Conservation (phyloP, 352 stramenopile genomes). For the Pythium brachiatum region DNA sequence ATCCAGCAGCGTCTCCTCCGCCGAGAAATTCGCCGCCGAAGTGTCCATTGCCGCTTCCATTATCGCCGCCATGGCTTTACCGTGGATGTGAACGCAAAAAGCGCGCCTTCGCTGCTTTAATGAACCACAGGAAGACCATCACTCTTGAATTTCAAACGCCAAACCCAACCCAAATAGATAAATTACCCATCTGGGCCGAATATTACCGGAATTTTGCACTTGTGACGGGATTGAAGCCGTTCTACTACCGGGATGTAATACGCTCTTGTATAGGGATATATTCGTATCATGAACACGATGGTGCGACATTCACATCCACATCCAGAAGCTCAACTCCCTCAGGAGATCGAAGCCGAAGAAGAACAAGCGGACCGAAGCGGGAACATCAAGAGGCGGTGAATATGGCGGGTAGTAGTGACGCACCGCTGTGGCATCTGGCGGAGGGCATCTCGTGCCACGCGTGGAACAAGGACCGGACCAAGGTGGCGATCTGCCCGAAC, state of each 20-base stretch:
- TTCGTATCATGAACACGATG: constrained; percentile 13
- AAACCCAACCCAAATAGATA: not conserved
- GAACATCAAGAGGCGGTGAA: not conserved
- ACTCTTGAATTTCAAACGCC: constrained; percentile 17
- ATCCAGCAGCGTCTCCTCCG: constrained; percentile 60
- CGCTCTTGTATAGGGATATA: constrained; percentile 35
- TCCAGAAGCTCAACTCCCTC: constrained; percentile 1
- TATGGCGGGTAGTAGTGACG: constrained; percentile 24
- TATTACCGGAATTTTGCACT: not conserved
- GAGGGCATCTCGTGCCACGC: constrained; percentile 90
- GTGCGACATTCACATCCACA: constrained; percentile 24
- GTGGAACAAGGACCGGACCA: constrained; percentile 90
- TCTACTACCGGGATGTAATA: constrained; percentile 24
- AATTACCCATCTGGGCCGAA: not conserved
- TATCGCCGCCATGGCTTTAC: constrained; percentile 27
- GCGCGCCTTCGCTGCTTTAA: not conserved
- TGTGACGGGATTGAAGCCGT: constrained; percentile 31
- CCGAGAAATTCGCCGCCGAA: constrained; percentile 18
- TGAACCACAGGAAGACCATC: not conserved
- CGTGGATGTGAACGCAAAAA: not conserved
- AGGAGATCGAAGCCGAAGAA: constrained; percentile 19
- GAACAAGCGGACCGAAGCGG: not conserved
- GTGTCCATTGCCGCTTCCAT: constrained; percentile 11
- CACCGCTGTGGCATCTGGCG: constrained; percentile 69
- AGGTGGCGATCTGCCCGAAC: constrained; percentile 90